A percentile compares a stretch with the other conserved stretches of the same genome.
phyloP scores from a whole-genome alignment of 2,329 filamentous ascomycete species.

The Sclerotinia sclerotiorum region DNA sequence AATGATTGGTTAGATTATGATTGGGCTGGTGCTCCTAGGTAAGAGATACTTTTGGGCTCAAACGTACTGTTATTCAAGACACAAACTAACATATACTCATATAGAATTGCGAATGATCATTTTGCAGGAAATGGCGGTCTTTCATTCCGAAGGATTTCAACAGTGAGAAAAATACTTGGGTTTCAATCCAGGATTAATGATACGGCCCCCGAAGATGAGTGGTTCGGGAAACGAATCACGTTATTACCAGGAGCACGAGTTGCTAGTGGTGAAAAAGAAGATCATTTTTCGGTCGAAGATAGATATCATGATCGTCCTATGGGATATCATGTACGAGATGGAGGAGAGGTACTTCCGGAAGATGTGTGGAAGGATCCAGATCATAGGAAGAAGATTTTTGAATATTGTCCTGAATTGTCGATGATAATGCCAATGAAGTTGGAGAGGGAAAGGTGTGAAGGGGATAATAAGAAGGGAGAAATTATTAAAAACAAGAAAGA shows the following conservation, averaged over 20 bases:
- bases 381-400: slow-evolving; percentile 50
- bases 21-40: slow-evolving; percentile 47
- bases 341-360: slow-evolving; percentile 46
- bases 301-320: slow-evolving; percentile 52
- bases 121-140: slow-evolving; percentile 56
- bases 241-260: slow-evolving; percentile 51
- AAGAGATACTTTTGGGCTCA: slow-evolving; percentile 21
- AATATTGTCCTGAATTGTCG: slow-evolving; percentile 57
- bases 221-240: slow-evolving; percentile 53
- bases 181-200: slow-evolving; percentile 54
- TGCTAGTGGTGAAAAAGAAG: slow-evolving; percentile 44
- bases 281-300: slow-evolving; percentile 52
- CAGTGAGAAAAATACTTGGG: slow-evolving; percentile 49
- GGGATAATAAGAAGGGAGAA: slow-evolving; percentile 18
- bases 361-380: slow-evolving; percentile 49
- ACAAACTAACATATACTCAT: neutral
- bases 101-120: slow-evolving; percentile 11
- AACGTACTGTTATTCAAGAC: neutral
- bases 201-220: slow-evolving; percentile 55
- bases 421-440: slow-evolving; percentile 59
- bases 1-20: slow-evolving; percentile 39
- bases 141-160: slow-evolving; percentile 53
- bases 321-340: slow-evolving; percentile 54
- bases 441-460: slow-evolving; percentile 36
- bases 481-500: neutral